A percentile compares a stretch with the other conserved stretches of the same genome.
These are phyloP conservation scores for Penicillium flavigenum DNA, from an alignment of 495 filamentous ascomycete genomes.

Conservation along the genomic window DNA sequence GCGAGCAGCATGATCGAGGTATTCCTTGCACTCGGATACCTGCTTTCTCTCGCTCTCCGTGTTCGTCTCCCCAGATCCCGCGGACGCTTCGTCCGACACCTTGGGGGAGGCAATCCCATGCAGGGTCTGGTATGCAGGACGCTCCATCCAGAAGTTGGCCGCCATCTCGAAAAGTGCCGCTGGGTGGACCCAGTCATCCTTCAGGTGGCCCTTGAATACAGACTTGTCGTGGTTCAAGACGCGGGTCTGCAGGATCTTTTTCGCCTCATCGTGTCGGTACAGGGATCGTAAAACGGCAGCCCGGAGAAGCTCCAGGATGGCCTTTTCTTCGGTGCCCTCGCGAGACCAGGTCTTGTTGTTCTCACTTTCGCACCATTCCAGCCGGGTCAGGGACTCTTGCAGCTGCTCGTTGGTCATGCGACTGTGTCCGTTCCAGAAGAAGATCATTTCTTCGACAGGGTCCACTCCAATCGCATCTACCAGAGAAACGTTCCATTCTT, in stretches of 20 bases:
- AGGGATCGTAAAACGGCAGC: slow-evolving; percentile 66
- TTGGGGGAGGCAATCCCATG: slow-evolving; percentile 30
- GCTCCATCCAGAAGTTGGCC: slow-evolving; percentile 73
- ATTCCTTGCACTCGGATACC: slow-evolving; percentile 65
- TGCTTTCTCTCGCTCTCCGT: slow-evolving; percentile 43
- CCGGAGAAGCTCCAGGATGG: slow-evolving; percentile 62
- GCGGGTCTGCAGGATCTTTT: slow-evolving; percentile 56
- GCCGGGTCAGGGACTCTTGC: slow-evolving; percentile 56
- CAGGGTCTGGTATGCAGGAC: slow-evolving; percentile 35
- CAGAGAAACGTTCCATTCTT: slow-evolving; percentile 63
- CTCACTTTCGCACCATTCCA: slow-evolving; percentile 66
- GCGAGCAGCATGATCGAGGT: slow-evolving; percentile 72
- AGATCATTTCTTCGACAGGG: slow-evolving; percentile 91
- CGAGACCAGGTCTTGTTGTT: slow-evolving; percentile 52
- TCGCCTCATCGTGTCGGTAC: slow-evolving; percentile 61
- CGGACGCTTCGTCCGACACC: slow-evolving; percentile 2
- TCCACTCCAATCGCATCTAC: slow-evolving; percentile 81
- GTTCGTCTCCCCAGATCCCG: slow-evolving; percentile 2
- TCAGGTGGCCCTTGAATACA: slow-evolving; percentile 68
- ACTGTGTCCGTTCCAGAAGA: slow-evolving; percentile 84
- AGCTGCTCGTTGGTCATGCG: slow-evolving; percentile 69
- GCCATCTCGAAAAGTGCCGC: slow-evolving; percentile 89
- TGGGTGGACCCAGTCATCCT: slow-evolving; percentile 80
- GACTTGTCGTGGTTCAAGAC: slow-evolving; percentile 64
- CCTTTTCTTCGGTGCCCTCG: slow-evolving; percentile 73